Conservation (phyloP, 2,329 filamentous ascomycete species). For the Nemania diffusa region DNA sequence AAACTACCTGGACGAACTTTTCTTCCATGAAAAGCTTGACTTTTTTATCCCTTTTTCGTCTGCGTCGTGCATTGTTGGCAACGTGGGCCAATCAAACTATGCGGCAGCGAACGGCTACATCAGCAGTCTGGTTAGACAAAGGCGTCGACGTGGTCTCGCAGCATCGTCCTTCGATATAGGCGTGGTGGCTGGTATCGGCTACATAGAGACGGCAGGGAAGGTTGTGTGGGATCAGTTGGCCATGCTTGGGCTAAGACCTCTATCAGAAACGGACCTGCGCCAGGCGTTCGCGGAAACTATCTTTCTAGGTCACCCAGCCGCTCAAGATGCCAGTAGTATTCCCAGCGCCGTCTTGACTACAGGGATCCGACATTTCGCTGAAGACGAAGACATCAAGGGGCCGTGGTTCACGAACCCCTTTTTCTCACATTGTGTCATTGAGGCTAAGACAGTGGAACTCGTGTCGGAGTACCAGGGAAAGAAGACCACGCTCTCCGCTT, state of each 20-base stretch:
- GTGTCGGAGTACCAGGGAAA: no score
- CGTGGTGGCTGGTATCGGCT: constrained; percentile 36
- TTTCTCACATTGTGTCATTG: constrained; percentile 40
- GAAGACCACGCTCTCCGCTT: no score
- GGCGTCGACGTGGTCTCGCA: constrained; percentile 23
- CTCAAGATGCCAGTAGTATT: no score
- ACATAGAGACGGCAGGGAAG: constrained; percentile 34
- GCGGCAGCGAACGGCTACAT: constrained; percentile 22
- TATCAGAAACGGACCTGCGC: constrained; percentile 30
- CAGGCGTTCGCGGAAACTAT: constrained; percentile 34
- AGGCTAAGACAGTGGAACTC: no score
- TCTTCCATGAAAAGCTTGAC: constrained; percentile 47
- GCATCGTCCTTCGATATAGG: constrained; percentile 31
- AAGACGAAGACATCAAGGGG: constrained; percentile 32
- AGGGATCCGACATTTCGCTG: no score
- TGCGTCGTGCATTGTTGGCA: constrained; percentile 23
- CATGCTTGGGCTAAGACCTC: constrained; percentile 19
- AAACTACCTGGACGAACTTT: constrained; percentile 47
- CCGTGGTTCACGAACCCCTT: constrained; percentile 42
- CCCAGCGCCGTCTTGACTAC: no score
- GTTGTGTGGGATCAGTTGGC: constrained; percentile 14
- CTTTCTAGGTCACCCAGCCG: constrained; percentile 21
- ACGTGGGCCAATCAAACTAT: constrained; percentile 28
- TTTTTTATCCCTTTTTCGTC: constrained; percentile 53
- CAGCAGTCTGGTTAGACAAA: constrained; percentile 5